Base-by-base conservation (phyloP, 2,329 filamentous ascomycete species). In the Blastomyces emzantsi region DNA sequence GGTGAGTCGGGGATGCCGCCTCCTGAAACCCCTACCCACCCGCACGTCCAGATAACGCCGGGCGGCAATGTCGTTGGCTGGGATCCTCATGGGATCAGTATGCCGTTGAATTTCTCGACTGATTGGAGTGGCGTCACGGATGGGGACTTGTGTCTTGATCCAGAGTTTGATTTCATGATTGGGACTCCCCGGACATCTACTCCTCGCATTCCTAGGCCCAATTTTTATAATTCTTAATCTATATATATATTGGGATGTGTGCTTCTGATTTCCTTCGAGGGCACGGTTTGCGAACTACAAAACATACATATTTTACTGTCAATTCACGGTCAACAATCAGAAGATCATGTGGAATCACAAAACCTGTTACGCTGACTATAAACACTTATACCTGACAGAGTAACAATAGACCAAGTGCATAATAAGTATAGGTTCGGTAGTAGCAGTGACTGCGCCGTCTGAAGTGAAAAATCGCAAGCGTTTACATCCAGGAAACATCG, bases 211-310 rank as follows among this genome's bases (percentile, higher is more conserved):
- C 22, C 58, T 11, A 60, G 58, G 22, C 25, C 41, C 5, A 60
- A 60, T 49, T 60, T 60, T 36, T 43, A 60, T 13, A 33, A 45
- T 28, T 25, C 36, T 39, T 51, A 57, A 55, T 55, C 6, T 17
- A 33, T 33, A 33, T 33, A 6, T 33, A 33, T 33, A 7, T 33
- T 33, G 30, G 30, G 30, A 33, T 33, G 4, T 54, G 19, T 54
- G 25, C 17, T 54, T 17, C 22, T 4, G 19, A 54, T 54, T 30
- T 33, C 17, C 51, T 19, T 33, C 25, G 9, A 45, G 17, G 17
- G 8, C 15, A 33, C 51, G 15, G 30, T 33, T 5, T 17, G 17
- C 30, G 6, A 75, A 74, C n/a, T 70, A 66, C 43, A 78, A 70
- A 30, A 72, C n/a, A 70, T 45, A 45, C 2, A 43, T 19, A 17